Base-by-base conservation (phyloP, 495 filamentous ascomycete species). In the Penicillium daleae region DNA sequence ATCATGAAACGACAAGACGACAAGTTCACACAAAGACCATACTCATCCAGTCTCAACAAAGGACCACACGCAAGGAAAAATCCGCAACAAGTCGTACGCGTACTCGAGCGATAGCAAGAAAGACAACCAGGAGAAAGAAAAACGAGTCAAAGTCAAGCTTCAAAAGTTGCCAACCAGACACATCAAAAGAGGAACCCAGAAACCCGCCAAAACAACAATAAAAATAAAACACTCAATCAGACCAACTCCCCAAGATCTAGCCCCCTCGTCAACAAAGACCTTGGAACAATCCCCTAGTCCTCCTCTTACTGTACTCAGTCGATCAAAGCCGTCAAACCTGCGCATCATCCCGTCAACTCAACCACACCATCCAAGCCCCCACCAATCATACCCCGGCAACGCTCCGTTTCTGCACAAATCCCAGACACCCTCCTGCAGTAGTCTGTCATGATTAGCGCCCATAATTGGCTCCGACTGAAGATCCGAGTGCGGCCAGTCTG, bases 1-100 rank as follows among this genome's bases (percentile, higher is more conserved):
- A 58, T 27, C 59, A 62, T 59, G 58, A 64, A 63, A 48, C 39
- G 42, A 17, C 65, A 61, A 49, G 64, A 62, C 64, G 51, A 67
- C 59, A 60, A 29, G 42, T 22, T 10, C 54, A 60, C 42, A 48
- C 59, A 53, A 22, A 54, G 27, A 35, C 17, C 1, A 22, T 15
- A 37, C 24, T 8, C 27, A 31, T 15, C 2, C 17, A 53, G 9
- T 35, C 27, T 21, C 6, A 22, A 32, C 52, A 49, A 31, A 35
- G 52, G 60, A 59, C 10, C 29, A 24, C 24, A 29, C 37, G 49
- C n/a, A 59, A 52, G 40, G 32, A 61, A 62, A 56, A 35, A 52
- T 19, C 40, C 40, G 19, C 8, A 44, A 7, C 19, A 12, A 12
- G n/a, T n/a, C 42, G 21, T 22, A 24, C 42, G 21, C 42, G 21